Conservation (phyloP, 352 stramenopile genomes). For the Phytophthora syringae region DNA sequence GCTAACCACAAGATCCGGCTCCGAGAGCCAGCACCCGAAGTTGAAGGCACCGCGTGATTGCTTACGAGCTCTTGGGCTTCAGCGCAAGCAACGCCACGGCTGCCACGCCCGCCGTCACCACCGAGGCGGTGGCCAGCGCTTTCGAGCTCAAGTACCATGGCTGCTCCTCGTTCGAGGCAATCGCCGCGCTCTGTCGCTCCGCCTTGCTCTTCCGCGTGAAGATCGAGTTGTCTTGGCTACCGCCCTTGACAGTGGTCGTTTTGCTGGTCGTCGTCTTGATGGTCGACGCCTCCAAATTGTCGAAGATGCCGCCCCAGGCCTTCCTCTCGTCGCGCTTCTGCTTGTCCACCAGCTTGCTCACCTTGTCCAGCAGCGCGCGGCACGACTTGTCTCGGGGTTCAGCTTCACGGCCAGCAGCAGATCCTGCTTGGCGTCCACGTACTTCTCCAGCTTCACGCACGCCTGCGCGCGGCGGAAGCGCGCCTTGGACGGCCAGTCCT, state of each 20-base stretch:
- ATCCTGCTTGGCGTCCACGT: conserved; percentile 77
- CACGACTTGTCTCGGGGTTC: conserved; percentile 86
- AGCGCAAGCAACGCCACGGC: conserved; percentile 64
- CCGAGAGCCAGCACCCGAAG: conserved; percentile 29
- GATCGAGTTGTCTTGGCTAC: conserved; percentile 58
- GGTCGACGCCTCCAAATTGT: conserved; percentile 48
- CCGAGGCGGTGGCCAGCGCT: conserved; percentile 64
- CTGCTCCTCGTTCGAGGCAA: conserved; percentile 20
- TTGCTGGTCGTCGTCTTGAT: conserved; percentile 28
- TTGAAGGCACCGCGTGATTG: conserved; percentile 25
- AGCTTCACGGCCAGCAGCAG: conserved; percentile 80
- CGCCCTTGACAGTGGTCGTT: conserved; percentile 8
- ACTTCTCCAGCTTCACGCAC: conserved; percentile 77
- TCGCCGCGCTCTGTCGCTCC: conserved; percentile 33
- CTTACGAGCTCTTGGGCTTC: conserved; percentile 63
- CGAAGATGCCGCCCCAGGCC: conserved; percentile 83
- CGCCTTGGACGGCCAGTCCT: conserved; percentile 88
- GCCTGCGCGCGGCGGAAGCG: conserved; percentile 85
- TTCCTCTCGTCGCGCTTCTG: conserved; percentile 84
- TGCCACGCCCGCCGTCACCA: conserved; percentile 75
- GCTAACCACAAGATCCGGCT: conserved; percentile 12
- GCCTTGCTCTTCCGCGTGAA: conserved; percentile 76
- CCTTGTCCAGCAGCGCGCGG: conserved; percentile 72
- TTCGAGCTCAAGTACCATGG: conserved; percentile 74
- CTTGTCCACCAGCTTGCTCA: conserved; percentile 74